A percentile compares a stretch with the other conserved stretches of the same genome.
Conservation (phyloP, 805 yeast species). For the Nadsonia fulvescens region DNA sequence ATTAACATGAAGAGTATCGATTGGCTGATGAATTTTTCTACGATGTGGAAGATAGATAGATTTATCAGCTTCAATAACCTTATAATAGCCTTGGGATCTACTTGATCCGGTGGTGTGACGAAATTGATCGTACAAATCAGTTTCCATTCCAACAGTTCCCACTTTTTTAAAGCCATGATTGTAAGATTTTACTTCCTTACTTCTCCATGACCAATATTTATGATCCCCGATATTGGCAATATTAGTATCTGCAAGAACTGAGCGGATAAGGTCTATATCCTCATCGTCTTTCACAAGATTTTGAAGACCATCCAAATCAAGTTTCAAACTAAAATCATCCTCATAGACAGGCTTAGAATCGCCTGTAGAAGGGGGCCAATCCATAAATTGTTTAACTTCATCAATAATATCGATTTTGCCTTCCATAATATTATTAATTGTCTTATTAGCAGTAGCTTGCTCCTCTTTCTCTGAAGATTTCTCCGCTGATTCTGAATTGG, state of each 20-base stretch:
- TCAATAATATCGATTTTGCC: constrained; percentile 10
- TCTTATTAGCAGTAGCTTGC: constrained; percentile 8
- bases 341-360: constrained; percentile 40
- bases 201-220: constrained; percentile 54
- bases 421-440: constrained; percentile 6
- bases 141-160: constrained; percentile 16
- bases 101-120: constrained; percentile 33
- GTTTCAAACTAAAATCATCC: constrained; percentile 17
- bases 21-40: constrained; percentile 29
- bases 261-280: constrained; percentile 39
- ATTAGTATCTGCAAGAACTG: constrained; percentile 20
- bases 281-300: constrained; percentile 51
- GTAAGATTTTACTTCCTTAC: constrained; percentile 19
- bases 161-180: constrained; percentile 7
- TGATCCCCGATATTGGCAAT: constrained; percentile 20
- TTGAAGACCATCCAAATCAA: constrained; percentile 34
- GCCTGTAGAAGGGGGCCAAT: constrained; percentile 26
- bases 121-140: constrained; percentile 21
- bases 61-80: constrained; percentile 57
- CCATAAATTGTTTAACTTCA: constrained; percentile 12
- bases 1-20: constrained; percentile 11
- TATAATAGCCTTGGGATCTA: constrained; percentile 53
- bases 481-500: constrained; percentile 32
- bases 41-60: constrained; percentile 70
- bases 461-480: constrained; percentile 18